Evolutionary conservation across 2,329 filamentous ascomycete species (phyloP), one percentile per base, ranked within the genome.

Genomic region (Cercospora nicotianae): DNA sequence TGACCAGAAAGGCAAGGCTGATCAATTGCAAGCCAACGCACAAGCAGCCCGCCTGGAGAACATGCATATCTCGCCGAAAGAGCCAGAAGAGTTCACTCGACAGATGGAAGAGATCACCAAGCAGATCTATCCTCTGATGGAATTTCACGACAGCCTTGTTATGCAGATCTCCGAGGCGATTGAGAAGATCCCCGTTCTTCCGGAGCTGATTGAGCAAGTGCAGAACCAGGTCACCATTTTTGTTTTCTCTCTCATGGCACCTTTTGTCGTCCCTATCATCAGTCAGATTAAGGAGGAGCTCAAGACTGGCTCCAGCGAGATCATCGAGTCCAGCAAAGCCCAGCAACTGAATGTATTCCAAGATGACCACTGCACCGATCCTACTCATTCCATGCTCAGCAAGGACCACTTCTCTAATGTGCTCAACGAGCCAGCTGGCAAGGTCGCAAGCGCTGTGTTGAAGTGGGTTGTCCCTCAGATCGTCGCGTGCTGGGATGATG

Each of bases 351-450:
- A 96, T 72, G 93, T 97, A 60, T 97, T 97, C 80, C 81, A 91
- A 55, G 89, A 97, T 72, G 90, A 96, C 76, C 70, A 86, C 62
- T 91, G 83, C 70, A 89, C 88, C 20, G 90, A 97, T 76, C 94
- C 94, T 0, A 97, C 94, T 1, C 94, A 97, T 82, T 96, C 92
- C 20, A 97, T 97, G 94, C 83, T 97, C 63, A 93, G 93, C 67
- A 97, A 97, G 82, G 94, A 97, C 75, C 94, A 97, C 80, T 97
- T 97, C 79, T 91, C 90, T 71, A 96, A 96, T 76, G 84, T 90
- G 33, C 86, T 97, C 68, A 97, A 97, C 78, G 93, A 97, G 77
- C 87, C 93, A 53, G 94, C 93, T 57, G 94, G 94, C 65, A 90
- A 90, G 75, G 87, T 93, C 68, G 93, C 94, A 28, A 91, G 90